phyloP scores from a whole-genome alignment of 192 early-diverging fungal species.

The Physocladia obscura region DNA sequence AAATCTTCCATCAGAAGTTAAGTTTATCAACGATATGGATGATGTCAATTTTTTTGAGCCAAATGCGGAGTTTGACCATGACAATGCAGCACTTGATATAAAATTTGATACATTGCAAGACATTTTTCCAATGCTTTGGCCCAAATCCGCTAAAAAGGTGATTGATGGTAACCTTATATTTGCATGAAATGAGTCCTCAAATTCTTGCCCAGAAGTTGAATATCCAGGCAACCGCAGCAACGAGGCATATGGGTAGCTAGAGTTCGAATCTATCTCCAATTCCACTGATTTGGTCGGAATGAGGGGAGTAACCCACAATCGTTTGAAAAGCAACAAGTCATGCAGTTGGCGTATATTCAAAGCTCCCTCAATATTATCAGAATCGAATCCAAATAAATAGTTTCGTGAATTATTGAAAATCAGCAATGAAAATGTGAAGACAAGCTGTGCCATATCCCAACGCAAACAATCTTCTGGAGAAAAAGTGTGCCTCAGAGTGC shows the following conservation, averaged over 20 bases:
- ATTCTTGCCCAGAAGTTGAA: slow-evolving; percentile 9
- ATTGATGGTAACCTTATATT: slow-evolving; percentile 42
- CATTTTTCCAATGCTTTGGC: slow-evolving; percentile 34
- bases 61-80: slow-evolving; percentile 38
- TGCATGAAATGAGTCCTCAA: slow-evolving; percentile 32
- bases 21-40: slow-evolving; percentile 41
- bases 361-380: slow-evolving; percentile 51
- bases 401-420: slow-evolving; percentile 43
- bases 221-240: slow-evolving; percentile 15
- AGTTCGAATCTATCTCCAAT: too few species aligned
- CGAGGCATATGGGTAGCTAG: not conserved
- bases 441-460: slow-evolving; percentile 59
- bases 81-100: not conserved
- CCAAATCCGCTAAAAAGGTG: slow-evolving; percentile 44
- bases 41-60: slow-evolving; percentile 36
- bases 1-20: slow-evolving; percentile 63
- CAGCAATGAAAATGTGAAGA: slow-evolving; percentile 60
- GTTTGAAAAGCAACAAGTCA: slow-evolving; percentile 68
- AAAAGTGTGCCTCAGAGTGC: slow-evolving; percentile 67
- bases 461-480: slow-evolving; percentile 74
- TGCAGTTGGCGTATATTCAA: slow-evolving; percentile 73
- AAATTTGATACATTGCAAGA: not conserved
- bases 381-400: slow-evolving; percentile 57
- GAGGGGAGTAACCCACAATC: slow-evolving; percentile 63
- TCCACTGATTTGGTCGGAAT: slow-evolving; percentile 22